Percentiles rank a stretch among this genome's conserved stretches.
Conservation (phyloP, 1,284 basidiomycete genomes). For the Irpex sp. region DNA sequence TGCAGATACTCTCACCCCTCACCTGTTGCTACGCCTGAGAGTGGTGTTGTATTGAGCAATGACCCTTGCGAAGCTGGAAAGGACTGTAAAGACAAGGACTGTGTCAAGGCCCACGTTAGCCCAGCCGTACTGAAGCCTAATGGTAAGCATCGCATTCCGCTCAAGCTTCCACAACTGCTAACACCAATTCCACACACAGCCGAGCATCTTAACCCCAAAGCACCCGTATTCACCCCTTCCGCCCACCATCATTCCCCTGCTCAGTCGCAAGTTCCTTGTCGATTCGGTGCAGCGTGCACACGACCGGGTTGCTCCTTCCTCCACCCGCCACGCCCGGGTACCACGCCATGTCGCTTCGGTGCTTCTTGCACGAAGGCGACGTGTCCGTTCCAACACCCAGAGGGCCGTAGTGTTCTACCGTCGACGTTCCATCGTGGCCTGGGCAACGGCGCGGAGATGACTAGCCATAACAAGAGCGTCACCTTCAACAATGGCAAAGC, state of each 20-base stretch:
- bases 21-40: slow-evolving; percentile 86
- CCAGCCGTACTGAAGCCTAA: slow-evolving; percentile 69
- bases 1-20: slow-evolving; percentile 91
- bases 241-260: slow-evolving; percentile 20
- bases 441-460: slow-evolving; percentile 47
- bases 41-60: slow-evolving; percentile 89
- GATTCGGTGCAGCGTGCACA: slow-evolving; percentile 73
- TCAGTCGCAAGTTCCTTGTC: slow-evolving; percentile 51
- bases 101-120: slow-evolving; percentile 84
- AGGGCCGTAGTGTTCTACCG: slow-evolving; percentile 69
- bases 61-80: slow-evolving; percentile 85
- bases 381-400: slow-evolving; percentile 78
- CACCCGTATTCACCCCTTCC: slow-evolving; percentile 23
- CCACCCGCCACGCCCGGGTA: slow-evolving; percentile 44
- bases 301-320: slow-evolving; percentile 73
- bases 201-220: slow-evolving; percentile 37
- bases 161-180: too few species aligned
- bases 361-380: slow-evolving; percentile 72
- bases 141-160: slow-evolving; percentile 35
- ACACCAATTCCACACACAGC: slow-evolving; percentile 16
- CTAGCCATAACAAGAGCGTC: slow-evolving; percentile 61
- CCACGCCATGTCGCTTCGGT: slow-evolving; percentile 69
- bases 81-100: slow-evolving; percentile 87
- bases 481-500: slow-evolving; percentile 42
- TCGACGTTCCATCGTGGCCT: slow-evolving; percentile 74